Base-by-base conservation (phyloP, 192 early-diverging fungal genomes). In the Backusella luteola region DNA sequence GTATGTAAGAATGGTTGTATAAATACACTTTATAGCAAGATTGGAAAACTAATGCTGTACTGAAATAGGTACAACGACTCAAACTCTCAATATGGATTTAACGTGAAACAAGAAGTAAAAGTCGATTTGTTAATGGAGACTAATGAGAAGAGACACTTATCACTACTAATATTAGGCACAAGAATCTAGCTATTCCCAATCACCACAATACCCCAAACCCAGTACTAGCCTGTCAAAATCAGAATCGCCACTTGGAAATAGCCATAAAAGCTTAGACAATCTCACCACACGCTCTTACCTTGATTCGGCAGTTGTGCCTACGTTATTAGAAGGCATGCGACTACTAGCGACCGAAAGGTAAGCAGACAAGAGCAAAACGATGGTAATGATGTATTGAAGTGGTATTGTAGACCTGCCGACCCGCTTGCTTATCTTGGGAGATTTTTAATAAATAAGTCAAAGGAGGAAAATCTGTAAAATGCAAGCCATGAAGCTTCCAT, bases 271-370 rank as follows among this genome's bases (percentile, higher is more conserved):
- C 41, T 34, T 46, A 15, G 66, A 44, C n/a, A 63, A 41, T 29
- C 78, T 87, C 53, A 83, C 86, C 12, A 73, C 85, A 6, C 76
- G 87, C 21, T 71, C 81, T 4, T 88, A 88, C 53, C 77, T 88
- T n/a, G 87, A 88, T 59, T 79, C 86, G 11, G 83, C 86, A 15
- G 87, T 88, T 14, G 76, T 88, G 1, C 87, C 87, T 42, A 82
- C 83, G 6, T 56, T 88, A 17, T 71, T 88, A 34, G 84, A 88
- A 39, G 87, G 87, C 2, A 83, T 88, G 82, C 85, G 85, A 73
- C 73, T 84, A 71, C 67, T 88, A 11, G 80, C 81, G 42, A 83
- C 80, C 67, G 86, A 88, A 49, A 75, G 86, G 87, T 88, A 85
- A 67, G 6, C 6, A 69, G 26, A 11, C 6, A 14, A 29, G 6